These are phyloP conservation scores for Leishmania gerbilli DNA, from an alignment of 208 protist species.

Conservation along the genomic window DNA sequence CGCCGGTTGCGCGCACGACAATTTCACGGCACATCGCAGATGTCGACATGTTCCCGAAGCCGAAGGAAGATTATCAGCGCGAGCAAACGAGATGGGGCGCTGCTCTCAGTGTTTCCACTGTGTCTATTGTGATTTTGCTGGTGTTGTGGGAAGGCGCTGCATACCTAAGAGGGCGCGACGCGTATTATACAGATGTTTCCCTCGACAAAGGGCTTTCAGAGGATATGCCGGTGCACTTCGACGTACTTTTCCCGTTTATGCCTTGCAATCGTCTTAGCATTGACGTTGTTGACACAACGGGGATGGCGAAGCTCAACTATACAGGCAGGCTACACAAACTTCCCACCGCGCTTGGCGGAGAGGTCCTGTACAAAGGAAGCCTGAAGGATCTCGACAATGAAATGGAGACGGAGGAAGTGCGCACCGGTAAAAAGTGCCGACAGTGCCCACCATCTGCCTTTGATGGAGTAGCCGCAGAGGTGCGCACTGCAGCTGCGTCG, in stretches of 20 bases:
- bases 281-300: slow-evolving; percentile 69
- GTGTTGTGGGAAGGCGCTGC: slow-evolving; percentile 53
- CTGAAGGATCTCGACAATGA: slow-evolving; percentile 19
- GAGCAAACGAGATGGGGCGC: slow-evolving; percentile 54
- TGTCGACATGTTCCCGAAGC: slow-evolving; percentile 67
- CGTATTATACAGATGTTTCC: slow-evolving; percentile 63
- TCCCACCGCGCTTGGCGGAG: slow-evolving; percentile 32
- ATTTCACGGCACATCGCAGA: slow-evolving; percentile 40
- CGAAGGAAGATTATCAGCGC: slow-evolving; percentile 64
- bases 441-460: slow-evolving; percentile 39
- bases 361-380: slow-evolving; percentile 33
- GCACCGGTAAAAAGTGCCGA: slow-evolving; percentile 31
- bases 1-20: not conserved
- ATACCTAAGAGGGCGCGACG: slow-evolving; percentile 56
- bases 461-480: slow-evolving; percentile 6
- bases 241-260: slow-evolving; percentile 74
- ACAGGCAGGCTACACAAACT: slow-evolving; percentile 62
- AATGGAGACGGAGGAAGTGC: slow-evolving; percentile 12
- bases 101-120: slow-evolving; percentile 47
- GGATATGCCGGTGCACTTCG: slow-evolving; percentile 72
- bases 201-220: slow-evolving; percentile 51
- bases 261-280: slow-evolving; percentile 72
- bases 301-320: slow-evolving; percentile 54
- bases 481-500: not conserved
- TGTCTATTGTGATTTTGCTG: slow-evolving; percentile 47